Evolutionary conservation across 129 eudicot species (phyloP), one percentile per base, ranked within the genome.

Genomic region (Heracleum sosnowskyi): DNA sequence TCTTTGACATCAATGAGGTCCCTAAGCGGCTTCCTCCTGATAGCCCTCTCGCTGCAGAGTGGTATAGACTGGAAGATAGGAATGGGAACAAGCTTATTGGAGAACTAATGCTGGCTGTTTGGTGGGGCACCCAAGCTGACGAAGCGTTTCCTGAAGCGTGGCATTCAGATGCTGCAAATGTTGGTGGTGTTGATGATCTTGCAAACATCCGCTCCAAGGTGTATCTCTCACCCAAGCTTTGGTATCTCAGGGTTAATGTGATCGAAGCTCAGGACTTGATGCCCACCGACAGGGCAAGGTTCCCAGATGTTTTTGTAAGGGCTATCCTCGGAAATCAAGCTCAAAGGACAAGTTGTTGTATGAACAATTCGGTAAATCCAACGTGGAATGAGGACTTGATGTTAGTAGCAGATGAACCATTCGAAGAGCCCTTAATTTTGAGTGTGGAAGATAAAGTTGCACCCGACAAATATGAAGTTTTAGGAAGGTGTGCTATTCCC

Each of bases 191-290:
- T 13, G 96, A 93, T 37, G 91, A 93, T 11, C 84, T 93, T 49
- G 80, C 63, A 40, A 93, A 88, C 41, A 89, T 91, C 2, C 83
- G 97, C 45, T 91, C 73, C 4, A 68, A 68, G 24, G 41, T 68
- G 73, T 93, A 93, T 73, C 90, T 93, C 66, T 91, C 98, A 20
- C 98, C 98, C 11, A 93, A 93, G 74, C 87, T 93, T 73, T 93
- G 97, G 98, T 93, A 93, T 78, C 87, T 93, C 1, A 69, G 98
- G 60, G 97, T 93, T 16, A 93, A 93, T 28, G 88, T 91, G 72
- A 93, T 93, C 40, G 98, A 93, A 86, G 93, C 93, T 20, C 90
- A 86, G 47, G 90, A 89, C 79, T 83, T 89, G 81, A 53, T 80
- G 31, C 93, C 89, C 8, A 68, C 35, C 39, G 90, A 89, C 71